Evolutionary conservation across 257 asterid genomes (phyloP).

Genomic region (Avicennia marina): DNA sequence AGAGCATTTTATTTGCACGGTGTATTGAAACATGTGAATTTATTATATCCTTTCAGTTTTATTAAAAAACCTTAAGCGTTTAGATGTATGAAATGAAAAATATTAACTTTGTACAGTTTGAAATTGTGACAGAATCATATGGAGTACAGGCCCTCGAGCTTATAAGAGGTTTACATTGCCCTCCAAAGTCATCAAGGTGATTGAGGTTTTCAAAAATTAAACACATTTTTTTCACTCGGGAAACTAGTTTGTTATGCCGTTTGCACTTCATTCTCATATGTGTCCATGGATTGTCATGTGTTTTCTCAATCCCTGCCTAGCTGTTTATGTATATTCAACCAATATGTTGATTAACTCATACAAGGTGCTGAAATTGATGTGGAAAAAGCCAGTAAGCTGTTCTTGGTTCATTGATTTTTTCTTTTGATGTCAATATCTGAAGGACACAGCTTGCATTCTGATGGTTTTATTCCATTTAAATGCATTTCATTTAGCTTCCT

Average conservation of each 20-base stretch:
- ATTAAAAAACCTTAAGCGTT: constrained; percentile 1
- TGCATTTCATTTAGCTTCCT: not conserved
- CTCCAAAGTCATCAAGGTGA: constrained; percentile 78
- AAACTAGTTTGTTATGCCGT: constrained; percentile 7
- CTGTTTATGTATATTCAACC: constrained; percentile 9
- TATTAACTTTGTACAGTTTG: constrained; percentile 20
- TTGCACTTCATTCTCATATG: not conserved
- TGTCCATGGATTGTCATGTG: not conserved
- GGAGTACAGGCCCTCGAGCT: constrained; percentile 87
- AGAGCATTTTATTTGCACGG: not conserved
- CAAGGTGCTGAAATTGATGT: not conserved
- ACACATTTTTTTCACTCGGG: not conserved
- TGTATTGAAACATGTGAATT: not conserved
- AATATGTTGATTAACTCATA: constrained; percentile 9
- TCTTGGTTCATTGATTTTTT: too few species aligned
- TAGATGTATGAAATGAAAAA: constrained; percentile 4
- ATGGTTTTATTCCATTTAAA: not conserved
- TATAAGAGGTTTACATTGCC: constrained; percentile 77
- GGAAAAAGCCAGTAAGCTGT: not conserved
- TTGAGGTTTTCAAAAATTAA: not conserved
- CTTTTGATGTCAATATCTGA: too few species aligned
- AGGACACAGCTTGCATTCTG: too few species aligned
- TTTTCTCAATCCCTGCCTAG: not conserved
- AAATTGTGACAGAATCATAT: constrained; percentile 60
- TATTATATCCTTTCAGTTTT: not conserved